Evolutionary conservation across 164 flowering plant species (phyloP).

Genomic region (Piper betle): DNA sequence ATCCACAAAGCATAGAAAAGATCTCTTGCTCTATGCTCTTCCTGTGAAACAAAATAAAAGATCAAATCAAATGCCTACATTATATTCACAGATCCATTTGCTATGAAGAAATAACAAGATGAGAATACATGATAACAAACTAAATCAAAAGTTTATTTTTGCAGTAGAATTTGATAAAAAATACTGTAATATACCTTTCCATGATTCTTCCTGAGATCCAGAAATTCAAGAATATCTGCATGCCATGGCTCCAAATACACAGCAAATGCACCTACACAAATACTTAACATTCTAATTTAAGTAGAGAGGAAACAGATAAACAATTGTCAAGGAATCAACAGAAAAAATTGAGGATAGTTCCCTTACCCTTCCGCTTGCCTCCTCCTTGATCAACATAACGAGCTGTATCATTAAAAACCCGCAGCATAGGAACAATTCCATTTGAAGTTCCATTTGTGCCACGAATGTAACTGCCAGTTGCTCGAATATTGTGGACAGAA

Average conservation of each 20-base stretch:
- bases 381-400: constrained; percentile 99
- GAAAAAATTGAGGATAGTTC: background rate
- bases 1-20: constrained; percentile 96
- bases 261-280: constrained; percentile 97
- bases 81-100: too few relatives aligned
- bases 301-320: too few relatives aligned
- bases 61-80: too few relatives aligned
- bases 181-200: constrained; percentile 77
- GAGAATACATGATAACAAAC: too few relatives aligned
- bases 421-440: constrained; percentile 94
- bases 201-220: constrained; percentile 93
- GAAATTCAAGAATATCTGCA: constrained; percentile 88
- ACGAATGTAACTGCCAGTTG: constrained; percentile 90
- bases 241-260: constrained; percentile 99
- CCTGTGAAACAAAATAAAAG: constrained; percentile 29
- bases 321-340: background rate
- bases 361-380: constrained; percentile 92
- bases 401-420: constrained; percentile 98
- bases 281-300: background rate
- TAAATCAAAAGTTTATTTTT: too few relatives aligned
- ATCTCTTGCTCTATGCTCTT: constrained; percentile 93
- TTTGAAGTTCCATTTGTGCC: constrained; percentile 99
- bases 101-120: too few relatives aligned
- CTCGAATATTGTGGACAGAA: constrained; percentile 91
- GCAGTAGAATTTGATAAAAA: background rate